Percentiles rank a stretch among this genome's conserved stretches.
Conservation (phyloP, 306 rosid species). For the Pachyrhizus erosus region DNA sequence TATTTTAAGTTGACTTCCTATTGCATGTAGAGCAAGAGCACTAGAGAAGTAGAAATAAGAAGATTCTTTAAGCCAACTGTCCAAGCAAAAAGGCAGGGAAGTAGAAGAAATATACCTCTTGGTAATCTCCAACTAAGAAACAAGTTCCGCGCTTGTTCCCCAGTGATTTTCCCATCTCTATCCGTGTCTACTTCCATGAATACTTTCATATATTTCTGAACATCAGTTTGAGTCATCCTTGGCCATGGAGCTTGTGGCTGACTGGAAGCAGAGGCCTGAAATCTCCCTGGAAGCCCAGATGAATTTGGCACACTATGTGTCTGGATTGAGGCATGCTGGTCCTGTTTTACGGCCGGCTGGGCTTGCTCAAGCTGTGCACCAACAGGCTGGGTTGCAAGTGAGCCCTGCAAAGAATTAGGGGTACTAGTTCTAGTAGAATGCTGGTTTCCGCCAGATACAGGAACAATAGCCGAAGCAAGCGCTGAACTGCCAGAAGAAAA, state of each 20-base stretch:
- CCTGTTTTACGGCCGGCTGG: conserved; percentile 59
- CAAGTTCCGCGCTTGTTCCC: conserved; percentile 92
- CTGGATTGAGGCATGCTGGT: conserved; percentile 56
- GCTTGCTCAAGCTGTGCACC: conserved; percentile 60
- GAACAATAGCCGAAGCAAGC: conserved; percentile 59
- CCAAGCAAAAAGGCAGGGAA: conserved; percentile 36
- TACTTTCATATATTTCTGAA: conserved; percentile 89
- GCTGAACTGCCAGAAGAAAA: conserved; percentile 51
- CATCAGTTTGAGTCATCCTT: conserved; percentile 78
- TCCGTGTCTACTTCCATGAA: conserved; percentile 93
- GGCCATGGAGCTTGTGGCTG: conserved; percentile 87
- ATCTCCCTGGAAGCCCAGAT: conserved; percentile 57
- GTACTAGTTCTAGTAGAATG: conserved; percentile 54
- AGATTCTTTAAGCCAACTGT: background rate
- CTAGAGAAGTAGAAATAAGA: conserved; percentile 27
- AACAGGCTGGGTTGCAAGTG: conserved; percentile 59
- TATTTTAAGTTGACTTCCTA: conserved; percentile 14
- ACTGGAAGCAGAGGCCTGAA: conserved; percentile 63
- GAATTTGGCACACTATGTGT: conserved; percentile 43
- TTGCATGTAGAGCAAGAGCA: background rate
- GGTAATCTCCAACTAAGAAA: conserved; percentile 95
- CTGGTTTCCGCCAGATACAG: conserved; percentile 62
- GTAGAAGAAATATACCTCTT: conserved; percentile 68
- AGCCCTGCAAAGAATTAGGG: conserved; percentile 57
- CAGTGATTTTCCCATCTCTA: conserved; percentile 96